phyloP scores from a whole-genome alignment of 2,329 filamentous ascomycete genomes.

The Verticillium albo-atrum region DNA sequence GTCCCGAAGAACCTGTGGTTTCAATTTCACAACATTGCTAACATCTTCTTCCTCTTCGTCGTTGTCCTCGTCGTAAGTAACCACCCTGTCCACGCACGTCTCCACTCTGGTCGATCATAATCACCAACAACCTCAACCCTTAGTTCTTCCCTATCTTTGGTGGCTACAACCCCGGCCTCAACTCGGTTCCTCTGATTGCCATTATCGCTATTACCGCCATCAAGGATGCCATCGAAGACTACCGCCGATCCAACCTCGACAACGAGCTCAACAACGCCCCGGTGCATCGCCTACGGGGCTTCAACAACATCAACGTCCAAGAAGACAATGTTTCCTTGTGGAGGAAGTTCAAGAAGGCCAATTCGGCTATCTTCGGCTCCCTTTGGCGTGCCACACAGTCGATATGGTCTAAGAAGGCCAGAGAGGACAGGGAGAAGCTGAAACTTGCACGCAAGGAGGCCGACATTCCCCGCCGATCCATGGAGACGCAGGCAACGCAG shows the following conservation, averaged over 20 bases:
- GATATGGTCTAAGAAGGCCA: constrained; percentile 48
- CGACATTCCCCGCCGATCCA: constrained; percentile 50
- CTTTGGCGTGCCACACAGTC: constrained; percentile 44
- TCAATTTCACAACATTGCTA: constrained; percentile 98
- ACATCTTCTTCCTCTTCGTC: constrained; percentile 95
- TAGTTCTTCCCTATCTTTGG: constrained; percentile 97
- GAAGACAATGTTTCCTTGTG: constrained; percentile 82
- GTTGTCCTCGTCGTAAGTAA: constrained; percentile 85
- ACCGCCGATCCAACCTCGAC: constrained; percentile 83
- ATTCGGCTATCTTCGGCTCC: constrained; percentile 54
- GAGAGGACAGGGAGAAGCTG: constrained; percentile 42
- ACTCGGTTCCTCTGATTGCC: constrained; percentile 86
- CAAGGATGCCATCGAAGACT: constrained; percentile 96
- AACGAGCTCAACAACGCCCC: constrained; percentile 95
- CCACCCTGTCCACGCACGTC: background rate
- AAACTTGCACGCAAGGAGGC: constrained; percentile 33
- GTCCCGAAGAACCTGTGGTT: constrained; percentile 95
- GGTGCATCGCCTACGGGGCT: constrained; percentile 82
- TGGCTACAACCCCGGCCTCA: constrained; percentile 82
- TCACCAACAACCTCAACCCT: constrained; percentile 7
- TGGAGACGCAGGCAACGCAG: constrained; percentile 54
- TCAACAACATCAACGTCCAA: constrained; percentile 88
- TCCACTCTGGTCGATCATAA: background rate
- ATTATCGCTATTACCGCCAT: constrained; percentile 85
- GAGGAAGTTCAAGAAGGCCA: constrained; percentile 89